Base-by-base conservation (phyloP, 2,329 filamentous ascomycete species). In the Colletotrichum destructivum region DNA sequence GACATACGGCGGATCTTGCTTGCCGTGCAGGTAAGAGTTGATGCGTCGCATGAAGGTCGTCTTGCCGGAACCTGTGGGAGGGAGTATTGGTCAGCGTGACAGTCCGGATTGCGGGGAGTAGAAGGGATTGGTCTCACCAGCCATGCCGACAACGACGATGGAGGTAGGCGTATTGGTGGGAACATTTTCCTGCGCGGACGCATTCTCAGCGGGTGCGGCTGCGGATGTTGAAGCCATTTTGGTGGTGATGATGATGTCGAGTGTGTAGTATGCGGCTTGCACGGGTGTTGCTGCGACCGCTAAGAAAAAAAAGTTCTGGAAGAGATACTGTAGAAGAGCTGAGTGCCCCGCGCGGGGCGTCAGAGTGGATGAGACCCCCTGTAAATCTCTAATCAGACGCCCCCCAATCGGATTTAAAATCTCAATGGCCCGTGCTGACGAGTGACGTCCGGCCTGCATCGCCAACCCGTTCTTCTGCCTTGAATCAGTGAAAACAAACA, bases 41-140 rank as follows among this genome's bases (percentile, higher is more conserved):
- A 99, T 96, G 78, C 96, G 91, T 81, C 98, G 96, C 96, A 99
- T 98, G 80, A 99, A 99, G 0, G 97, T 99, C n/a, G 96, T 99
- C 87, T 99, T 99, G 78, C 96, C 96, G 18, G 95, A 97, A 77
- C 96, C 92, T 93, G 75, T 38, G 35, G 8, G 52, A 70, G n/a
- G 61, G 21, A 12, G 40, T 62, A 52, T 55, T 62, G 44, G 61
- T 74, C 63, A 71, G 68, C 62, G 38, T 26, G 15, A 74, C 31
- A 18, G 12, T 55, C n/a, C 13, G 2, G 47, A 56, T 38, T 40
- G 62, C 64, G 40, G 71, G 44, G 9, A 59, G 62, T 23, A 42
- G 42, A 21, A 40, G 60, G 9, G 13, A 47, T 55, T 66, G 68
- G 62, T 56, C 52, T 52, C 84, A 92, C 92, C 96, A 78, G 96